These are phyloP conservation scores for Dichotomopilus funicola DNA, from an alignment of 2,329 filamentous ascomycete genomes.

Conservation along the genomic window DNA sequence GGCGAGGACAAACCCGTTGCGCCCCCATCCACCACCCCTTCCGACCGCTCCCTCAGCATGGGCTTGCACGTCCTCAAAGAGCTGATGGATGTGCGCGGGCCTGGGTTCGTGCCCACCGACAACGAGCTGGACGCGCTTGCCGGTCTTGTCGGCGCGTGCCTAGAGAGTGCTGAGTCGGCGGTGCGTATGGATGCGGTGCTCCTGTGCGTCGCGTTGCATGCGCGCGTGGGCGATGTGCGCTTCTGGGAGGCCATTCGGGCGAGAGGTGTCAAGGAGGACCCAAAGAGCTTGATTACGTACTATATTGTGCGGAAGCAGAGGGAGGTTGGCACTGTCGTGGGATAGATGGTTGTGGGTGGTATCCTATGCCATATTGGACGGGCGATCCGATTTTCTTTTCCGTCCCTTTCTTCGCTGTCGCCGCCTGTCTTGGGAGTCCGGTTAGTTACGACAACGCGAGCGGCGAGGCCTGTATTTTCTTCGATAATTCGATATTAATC, in stretches of 20 bases:
- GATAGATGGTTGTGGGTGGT: background rate
- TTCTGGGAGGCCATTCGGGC: constrained; percentile 60
- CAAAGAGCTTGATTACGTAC: constrained; percentile 72
- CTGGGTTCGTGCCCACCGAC: constrained; percentile 44
- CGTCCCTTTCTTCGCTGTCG: too few relatives aligned
- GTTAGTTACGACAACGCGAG: too few relatives aligned
- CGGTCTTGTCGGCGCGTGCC: constrained; percentile 46
- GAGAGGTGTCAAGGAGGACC: constrained; percentile 59
- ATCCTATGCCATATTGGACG: too few relatives aligned
- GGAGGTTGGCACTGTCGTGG: constrained; percentile 32
- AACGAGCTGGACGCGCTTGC: constrained; percentile 47
- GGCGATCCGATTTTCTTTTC: too few relatives aligned
- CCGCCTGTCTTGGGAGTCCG: too few relatives aligned
- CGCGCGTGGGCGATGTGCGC: constrained; percentile 48
- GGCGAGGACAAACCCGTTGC: too few relatives aligned
- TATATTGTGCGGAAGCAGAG: constrained; percentile 68
- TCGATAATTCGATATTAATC: too few relatives aligned
- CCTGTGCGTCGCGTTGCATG: constrained; percentile 67
- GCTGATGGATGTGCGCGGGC: constrained; percentile 45
- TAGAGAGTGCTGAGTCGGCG: constrained; percentile 55
- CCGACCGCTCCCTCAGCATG: constrained; percentile 45
- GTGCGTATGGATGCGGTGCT: constrained; percentile 72
- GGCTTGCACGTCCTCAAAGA: constrained; percentile 57
- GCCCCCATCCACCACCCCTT: background rate
- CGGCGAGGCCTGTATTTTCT: too few relatives aligned